Evolutionary conservation across 306 rosid species (phyloP).

Genomic region (Alnus rubra): DNA sequence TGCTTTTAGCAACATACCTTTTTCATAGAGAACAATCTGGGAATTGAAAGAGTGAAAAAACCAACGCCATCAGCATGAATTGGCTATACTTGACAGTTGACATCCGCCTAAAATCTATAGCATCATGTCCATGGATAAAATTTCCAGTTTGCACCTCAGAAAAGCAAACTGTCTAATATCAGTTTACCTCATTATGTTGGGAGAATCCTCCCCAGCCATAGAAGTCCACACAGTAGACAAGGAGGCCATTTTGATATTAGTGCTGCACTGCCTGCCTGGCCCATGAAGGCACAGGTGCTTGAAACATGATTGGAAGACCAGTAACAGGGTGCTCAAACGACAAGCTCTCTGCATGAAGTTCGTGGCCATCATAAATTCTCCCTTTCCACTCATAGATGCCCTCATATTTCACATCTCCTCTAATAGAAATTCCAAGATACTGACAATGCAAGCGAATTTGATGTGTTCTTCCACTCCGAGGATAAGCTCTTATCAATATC

Average conservation of each 20-base stretch:
- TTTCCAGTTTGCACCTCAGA: background rate
- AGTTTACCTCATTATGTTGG: background rate
- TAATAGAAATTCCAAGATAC: constrained; percentile 78
- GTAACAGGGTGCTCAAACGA: constrained; percentile 72
- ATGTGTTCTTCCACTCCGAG: constrained; percentile 88
- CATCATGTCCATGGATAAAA: background rate
- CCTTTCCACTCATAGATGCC: constrained; percentile 77
- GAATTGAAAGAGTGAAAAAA: background rate
- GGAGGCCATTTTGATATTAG: background rate
- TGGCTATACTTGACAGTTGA: background rate
- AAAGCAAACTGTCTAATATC: background rate
- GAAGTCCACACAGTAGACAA: background rate
- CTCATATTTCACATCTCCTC: constrained; percentile 93
- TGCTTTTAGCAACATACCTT: background rate
- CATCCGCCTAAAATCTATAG: background rate
- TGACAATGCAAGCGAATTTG: constrained; percentile 93
- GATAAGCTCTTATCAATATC: constrained; percentile 69
- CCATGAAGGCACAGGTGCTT: constrained; percentile 76
- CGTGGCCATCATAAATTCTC: constrained; percentile 48
- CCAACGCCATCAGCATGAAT: background rate
- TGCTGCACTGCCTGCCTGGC: constrained; percentile 44
- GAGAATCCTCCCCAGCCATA: background rate
- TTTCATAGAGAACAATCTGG: background rate
- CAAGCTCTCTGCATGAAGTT: constrained; percentile 90
- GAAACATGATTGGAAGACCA: constrained; percentile 45